Evolutionary conservation across 2,329 filamentous ascomycete genomes (phyloP), one percentile per base, ranked within the genome.

Genomic region (Hortaea sp.): DNA sequence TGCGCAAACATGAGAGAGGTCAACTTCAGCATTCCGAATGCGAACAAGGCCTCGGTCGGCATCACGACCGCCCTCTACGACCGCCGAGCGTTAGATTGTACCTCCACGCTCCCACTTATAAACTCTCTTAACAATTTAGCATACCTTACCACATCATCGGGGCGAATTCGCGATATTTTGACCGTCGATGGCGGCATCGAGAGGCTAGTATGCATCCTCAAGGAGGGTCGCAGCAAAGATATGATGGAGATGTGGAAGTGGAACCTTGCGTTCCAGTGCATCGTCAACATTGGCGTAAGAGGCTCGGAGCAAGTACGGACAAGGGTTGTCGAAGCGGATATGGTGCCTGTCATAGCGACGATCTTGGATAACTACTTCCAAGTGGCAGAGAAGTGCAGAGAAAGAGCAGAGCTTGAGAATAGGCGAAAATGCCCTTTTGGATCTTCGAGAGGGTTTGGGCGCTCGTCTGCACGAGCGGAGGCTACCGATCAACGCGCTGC

Each of bases 191-290:
- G 92, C 68, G 92, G 92, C 52, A 92, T 98, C 66, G 92, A 98
- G 72, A 76, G 90, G 54, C 74, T 98, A 57, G 87, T 98, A 64
- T 95, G 88, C 77, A 95, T 98, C 63, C 79, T 98, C 66, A 98
- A 98, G 69, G 88, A 95, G 69, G 92, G 92, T 53, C 79, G 92
- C 63, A 95, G 87, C 70, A 94, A 89, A 69, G 90, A 98, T 66
- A 84, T 95, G 82, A 95, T 97, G 90, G 90, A 95, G 66, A 95
- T 95, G 86, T 98, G 92, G 92, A 97, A 97, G 70, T 98, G 92
- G 92, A 98, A 95, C 63, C 77, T 98, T 52, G 92, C 92, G 44
- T 98, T 98, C 67, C 92, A 97, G 69, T 98, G 92, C 66, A 89
- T 97, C 54, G 92, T 98, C 64, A 98, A 98, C 67, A 97, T 98